Conservation (phyloP, 176 grass and related monocot genomes). For the Ensete glaucum region DNA sequence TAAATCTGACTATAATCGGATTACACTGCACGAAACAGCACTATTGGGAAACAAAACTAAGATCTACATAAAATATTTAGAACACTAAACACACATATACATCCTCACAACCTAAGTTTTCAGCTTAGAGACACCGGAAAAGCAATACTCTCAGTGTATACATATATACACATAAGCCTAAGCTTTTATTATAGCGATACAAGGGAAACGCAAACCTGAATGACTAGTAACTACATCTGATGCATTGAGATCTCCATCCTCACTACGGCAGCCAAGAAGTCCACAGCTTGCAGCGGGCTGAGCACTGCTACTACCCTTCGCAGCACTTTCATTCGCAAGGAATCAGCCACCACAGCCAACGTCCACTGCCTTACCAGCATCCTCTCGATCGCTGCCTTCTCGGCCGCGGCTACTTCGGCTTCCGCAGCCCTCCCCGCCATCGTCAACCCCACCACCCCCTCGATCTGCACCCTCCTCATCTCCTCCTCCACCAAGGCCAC, state of each 20-base stretch:
- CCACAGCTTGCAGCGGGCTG: background rate
- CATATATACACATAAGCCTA: no score
- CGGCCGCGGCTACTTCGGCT: background rate
- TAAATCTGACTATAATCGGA: no score
- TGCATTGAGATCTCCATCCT: slow-evolving; percentile 14
- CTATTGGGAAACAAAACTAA: no score
- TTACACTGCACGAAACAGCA: no score
- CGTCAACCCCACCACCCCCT: background rate
- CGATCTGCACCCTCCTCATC: background rate
- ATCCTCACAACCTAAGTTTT: no score
- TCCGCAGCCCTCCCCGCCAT: no score
- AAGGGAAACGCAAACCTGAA: no score
- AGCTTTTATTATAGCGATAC: no score
- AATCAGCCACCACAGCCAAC: background rate
- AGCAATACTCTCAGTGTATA: no score
- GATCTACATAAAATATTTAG: no score
- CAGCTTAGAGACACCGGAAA: no score
- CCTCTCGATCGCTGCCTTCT: background rate
- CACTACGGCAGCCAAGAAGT: background rate
- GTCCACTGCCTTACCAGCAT: background rate
- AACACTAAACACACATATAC: no score
- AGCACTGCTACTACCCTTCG: background rate
- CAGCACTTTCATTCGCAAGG: background rate
- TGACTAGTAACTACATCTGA: background rate
- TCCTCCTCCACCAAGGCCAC: slow-evolving; percentile 18